Evolutionary conservation across 2,329 filamentous ascomycete genomes (phyloP), one percentile per base, ranked within the genome.

Genomic region (Penicillium paneum): DNA sequence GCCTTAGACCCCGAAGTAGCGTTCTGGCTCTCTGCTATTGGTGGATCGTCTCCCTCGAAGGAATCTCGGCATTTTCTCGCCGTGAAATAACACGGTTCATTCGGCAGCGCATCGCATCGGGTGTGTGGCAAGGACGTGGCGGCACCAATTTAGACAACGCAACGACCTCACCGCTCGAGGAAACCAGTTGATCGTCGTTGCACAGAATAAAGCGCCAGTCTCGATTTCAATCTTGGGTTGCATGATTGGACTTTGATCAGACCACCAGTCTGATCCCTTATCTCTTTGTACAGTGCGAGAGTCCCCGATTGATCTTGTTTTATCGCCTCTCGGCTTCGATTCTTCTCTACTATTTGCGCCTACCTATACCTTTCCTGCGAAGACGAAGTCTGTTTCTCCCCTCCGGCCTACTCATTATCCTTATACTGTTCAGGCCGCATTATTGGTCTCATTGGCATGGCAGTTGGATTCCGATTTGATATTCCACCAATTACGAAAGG

Each of bases 401-500:
- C 15, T 40, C 36, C 32, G 28, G 41, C 15, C 5, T n/a, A 24
- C 21, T n/a, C n/a, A n/a, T 17, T 38, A 42, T 38, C n/a, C 28
- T n/a, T 21, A 15, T n/a, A 32, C 28, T 13, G 4, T 24, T 11
- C 6, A 31, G 35, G 26, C 7, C 28, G 8, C 17, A 4, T 26
- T 43, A n/a, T 47, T 10, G 1, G 6, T 44, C 19, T 10, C 36
- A 26, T 38, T 54, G 61, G 55, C 41, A 67, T 65, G 59, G 60
- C 60, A 56, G 56, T 65, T 46, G 57, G 49, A 21, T 49, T 59
- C 49, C 47, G 28, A 21, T 34, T 55, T n/a, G 54, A 61, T 35
- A 46, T 11, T 8, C 36, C 53, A 12, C 40, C 38, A 26, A 45
- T 50, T 3, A 38, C n/a, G 17, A 17, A 26, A 15, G 21, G n/a